phyloP scores from a whole-genome alignment of 345 rosid genomes.

The Dovyalis caffra region DNA sequence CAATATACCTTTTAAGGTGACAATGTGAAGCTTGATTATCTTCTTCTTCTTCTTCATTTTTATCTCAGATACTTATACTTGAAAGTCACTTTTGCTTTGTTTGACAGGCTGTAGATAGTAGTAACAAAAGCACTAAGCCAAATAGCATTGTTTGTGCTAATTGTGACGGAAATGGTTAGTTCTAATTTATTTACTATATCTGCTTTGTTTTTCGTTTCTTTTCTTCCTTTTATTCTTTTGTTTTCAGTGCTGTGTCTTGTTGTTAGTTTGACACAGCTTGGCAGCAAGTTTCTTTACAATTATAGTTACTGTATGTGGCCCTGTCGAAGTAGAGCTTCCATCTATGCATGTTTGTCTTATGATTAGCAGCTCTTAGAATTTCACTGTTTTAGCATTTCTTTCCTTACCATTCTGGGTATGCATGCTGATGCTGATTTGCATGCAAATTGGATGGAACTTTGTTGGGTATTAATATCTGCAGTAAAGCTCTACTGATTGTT shows the following conservation, averaged over 20 bases:
- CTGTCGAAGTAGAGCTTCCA: neutral
- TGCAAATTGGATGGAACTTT: neutral
- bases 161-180: slow-evolving; percentile 49
- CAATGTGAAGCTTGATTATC: neutral
- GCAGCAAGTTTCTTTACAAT: neutral
- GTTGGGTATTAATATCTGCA: neutral
- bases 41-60: no score
- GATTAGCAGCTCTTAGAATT: neutral
- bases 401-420: neutral
- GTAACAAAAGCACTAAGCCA: slow-evolving; percentile 30
- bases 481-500: neutral
- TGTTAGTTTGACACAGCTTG: neutral
- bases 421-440: neutral
- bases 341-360: neutral
- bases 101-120: slow-evolving; percentile 52
- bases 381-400: neutral
- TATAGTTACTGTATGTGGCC: neutral
- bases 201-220: neutral
- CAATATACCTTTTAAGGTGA: neutral
- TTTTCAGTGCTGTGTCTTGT: neutral
- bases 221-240: neutral
- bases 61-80: no score
- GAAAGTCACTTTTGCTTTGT: slow-evolving; percentile 10
- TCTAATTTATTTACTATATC: neutral
- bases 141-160: slow-evolving; percentile 71